Evolutionary conservation across 148 eudicot genomes (phyloP).

Genomic region (Tetragonia tetragonoides): DNA sequence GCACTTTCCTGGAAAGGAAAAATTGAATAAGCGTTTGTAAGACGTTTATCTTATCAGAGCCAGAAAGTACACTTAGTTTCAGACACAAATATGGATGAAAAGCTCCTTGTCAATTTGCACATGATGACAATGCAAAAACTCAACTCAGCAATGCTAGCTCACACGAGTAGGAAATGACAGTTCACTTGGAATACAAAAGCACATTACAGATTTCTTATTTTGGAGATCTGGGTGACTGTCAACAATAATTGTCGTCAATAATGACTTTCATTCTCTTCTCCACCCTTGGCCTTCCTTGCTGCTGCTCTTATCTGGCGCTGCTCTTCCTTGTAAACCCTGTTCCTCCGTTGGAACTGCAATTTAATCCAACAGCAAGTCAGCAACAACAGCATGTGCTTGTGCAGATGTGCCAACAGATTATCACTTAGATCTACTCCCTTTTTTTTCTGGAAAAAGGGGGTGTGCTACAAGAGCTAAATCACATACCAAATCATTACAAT

Average conservation of each 20-base stretch:
- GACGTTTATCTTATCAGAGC: not conserved
- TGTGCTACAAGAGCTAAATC: no score
- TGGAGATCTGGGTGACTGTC: not conserved
- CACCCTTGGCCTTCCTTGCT: constrained; percentile 68
- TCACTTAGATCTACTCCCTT: not conserved
- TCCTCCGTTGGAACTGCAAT: constrained; percentile 85
- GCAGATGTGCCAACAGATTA: no score
- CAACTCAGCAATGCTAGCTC: constrained; percentile 1
- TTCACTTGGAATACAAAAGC: constrained; percentile 1
- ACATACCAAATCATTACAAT: no score
- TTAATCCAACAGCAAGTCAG: not conserved
- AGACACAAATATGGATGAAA: constrained; percentile 13
- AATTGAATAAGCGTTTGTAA: constrained; percentile 1
- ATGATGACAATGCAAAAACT: constrained; percentile 9
- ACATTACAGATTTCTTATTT: constrained; percentile 21
- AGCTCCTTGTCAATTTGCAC: constrained; percentile 14
- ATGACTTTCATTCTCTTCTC: constrained; percentile 32
- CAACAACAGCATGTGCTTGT: not conserved
- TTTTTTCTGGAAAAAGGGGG: not conserved
- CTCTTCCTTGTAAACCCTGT: constrained; percentile 91
- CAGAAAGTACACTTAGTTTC: not conserved
- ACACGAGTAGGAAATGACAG: constrained; percentile 8
- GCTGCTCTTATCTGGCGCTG: constrained; percentile 95
- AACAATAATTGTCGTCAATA: constrained; percentile 12
- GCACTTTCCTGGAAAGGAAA: not conserved